Evolutionary conservation across 192 early-diverging fungal species (phyloP).

Genomic region (Piromyces sp.): DNA sequence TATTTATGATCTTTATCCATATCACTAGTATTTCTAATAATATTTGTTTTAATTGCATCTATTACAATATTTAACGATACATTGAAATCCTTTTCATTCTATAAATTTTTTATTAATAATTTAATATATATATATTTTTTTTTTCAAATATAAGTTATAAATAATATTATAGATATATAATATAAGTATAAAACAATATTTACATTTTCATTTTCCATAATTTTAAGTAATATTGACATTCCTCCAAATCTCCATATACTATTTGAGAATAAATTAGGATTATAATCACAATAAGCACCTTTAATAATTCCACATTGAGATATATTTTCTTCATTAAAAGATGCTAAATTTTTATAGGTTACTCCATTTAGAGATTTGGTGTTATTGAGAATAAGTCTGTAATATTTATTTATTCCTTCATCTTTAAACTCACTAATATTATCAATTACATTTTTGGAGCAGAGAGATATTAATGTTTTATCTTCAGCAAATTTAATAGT

Average conservation of each 20-base stretch:
- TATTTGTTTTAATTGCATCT: neutral
- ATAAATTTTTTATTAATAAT: neutral
- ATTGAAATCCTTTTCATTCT: neutral
- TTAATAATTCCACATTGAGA: neutral
- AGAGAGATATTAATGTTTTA: neutral
- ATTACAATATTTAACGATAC: neutral
- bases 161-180: no score
- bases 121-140: no score
- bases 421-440: neutral
- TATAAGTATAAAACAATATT: neutral
- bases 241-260: neutral
- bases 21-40: neutral
- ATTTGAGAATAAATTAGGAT: neutral
- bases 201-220: neutral
- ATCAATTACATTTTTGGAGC: neutral
- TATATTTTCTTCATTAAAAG: neutral
- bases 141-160: no score
- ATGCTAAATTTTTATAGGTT: neutral
- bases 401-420: neutral
- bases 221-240: neutral
- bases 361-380: neutral
- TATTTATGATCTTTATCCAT: neutral
- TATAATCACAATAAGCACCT: neutral
- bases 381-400: neutral
- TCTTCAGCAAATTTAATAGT: neutral